Evolutionary conservation across 441 rosid genomes (phyloP).

Genomic region (Arabidopsis lyrata): DNA sequence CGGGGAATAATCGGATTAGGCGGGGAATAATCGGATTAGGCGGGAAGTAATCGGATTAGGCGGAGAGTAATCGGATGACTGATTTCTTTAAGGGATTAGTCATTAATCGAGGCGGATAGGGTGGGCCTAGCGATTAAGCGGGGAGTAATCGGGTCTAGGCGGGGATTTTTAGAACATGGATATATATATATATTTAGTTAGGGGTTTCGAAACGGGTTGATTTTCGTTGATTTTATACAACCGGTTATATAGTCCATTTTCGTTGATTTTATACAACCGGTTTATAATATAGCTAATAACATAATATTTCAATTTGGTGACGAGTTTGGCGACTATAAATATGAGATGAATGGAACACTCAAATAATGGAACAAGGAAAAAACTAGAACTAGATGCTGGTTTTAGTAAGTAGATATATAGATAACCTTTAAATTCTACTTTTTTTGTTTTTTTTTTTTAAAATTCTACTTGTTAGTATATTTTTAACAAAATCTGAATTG

Average conservation of each 20-base stretch:
- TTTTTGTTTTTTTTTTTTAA: too few relatives aligned
- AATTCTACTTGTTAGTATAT: neutral
- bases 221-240: neutral
- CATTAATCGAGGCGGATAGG: too few relatives aligned
- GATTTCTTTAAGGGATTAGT: too few relatives aligned
- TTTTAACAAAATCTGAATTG: neutral
- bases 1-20: too few relatives aligned
- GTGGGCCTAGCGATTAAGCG: too few relatives aligned
- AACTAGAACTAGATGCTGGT: neutral
- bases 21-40: too few relatives aligned
- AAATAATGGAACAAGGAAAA: neutral
- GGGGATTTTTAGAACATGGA: too few relatives aligned
- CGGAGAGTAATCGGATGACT: too few relatives aligned
- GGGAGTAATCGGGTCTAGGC: too few relatives aligned
- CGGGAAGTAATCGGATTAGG: too few relatives aligned
- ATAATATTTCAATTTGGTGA: neutral
- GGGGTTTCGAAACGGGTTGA: neutral
- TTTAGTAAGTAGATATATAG: neutral
- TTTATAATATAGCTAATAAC: neutral
- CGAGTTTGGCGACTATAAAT: neutral
- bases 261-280: neutral
- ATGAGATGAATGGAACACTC: neutral
- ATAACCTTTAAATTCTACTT: neutral
- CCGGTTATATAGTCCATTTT: neutral
- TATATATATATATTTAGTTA: neutral